A percentile compares a stretch with the other conserved stretches of the same genome.
Evolutionary conservation across 129 eudicot genomes (phyloP).

Genomic region (Centella asiatica): DNA sequence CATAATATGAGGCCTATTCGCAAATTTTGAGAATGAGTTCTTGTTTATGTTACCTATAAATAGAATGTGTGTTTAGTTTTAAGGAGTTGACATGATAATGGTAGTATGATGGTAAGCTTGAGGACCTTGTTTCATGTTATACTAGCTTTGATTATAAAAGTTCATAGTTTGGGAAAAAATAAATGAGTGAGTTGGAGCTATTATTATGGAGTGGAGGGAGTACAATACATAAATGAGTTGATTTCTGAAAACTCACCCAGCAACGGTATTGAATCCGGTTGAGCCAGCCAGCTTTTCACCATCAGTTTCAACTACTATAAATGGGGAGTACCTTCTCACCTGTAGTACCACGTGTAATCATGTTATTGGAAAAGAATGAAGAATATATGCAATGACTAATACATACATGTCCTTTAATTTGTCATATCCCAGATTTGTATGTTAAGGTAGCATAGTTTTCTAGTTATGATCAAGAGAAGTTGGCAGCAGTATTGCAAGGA

Average conservation of each 20-base stretch:
- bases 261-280: conserved; percentile 60
- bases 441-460: neutral
- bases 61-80: neutral
- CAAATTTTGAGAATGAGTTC: neutral
- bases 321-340: conserved; percentile 76
- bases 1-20: neutral
- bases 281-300: conserved; percentile 73
- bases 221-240: neutral
- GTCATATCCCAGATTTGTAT: neutral
- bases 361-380: too few species aligned
- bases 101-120: neutral
- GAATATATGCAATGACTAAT: too few species aligned
- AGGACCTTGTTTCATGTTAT: neutral
- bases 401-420: too few species aligned
- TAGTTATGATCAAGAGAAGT: neutral
- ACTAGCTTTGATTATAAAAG: too few species aligned
- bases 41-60: neutral
- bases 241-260: conserved; percentile 51
- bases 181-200: neutral
- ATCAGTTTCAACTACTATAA: conserved; percentile 71
- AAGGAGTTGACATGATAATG: neutral
- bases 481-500: neutral
- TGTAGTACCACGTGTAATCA: conserved; percentile 20
- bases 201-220: neutral
- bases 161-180: too few species aligned